Percentiles rank a stretch among this genome's conserved stretches.
Conservation (phyloP, 2,329 filamentous ascomycete species). For the Tolypocladium album region DNA sequence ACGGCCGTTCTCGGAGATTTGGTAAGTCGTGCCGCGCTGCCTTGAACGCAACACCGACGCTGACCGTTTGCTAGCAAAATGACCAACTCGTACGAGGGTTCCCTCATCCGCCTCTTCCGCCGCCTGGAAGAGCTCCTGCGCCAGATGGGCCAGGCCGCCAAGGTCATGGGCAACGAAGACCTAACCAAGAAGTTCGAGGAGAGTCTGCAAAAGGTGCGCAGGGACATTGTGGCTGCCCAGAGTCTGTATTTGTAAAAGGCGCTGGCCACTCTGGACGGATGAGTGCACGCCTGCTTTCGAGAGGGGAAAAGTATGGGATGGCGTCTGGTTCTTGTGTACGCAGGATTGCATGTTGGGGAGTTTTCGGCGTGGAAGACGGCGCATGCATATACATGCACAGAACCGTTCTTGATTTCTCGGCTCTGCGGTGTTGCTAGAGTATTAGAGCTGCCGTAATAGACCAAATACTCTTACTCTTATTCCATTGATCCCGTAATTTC, state of each 20-base stretch:
- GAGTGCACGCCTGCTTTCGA: not conserved
- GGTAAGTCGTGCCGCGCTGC: slow-evolving; percentile 47
- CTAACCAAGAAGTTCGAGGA: slow-evolving; percentile 86
- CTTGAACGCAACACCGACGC: not conserved
- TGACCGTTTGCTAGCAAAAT: slow-evolving; percentile 61
- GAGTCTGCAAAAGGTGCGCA: slow-evolving; percentile 72
- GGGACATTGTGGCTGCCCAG: slow-evolving; percentile 92
- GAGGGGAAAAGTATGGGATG: not conserved
- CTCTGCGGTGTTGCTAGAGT: not conserved
- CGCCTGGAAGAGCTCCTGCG: slow-evolving; percentile 87
- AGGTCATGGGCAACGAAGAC: slow-evolving; percentile 97
- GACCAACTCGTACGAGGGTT: slow-evolving; percentile 97
- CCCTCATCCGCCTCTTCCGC: slow-evolving; percentile 89
- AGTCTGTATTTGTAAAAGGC: slow-evolving; percentile 65
- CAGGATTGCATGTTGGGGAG: not conserved
- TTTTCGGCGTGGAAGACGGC: not conserved
- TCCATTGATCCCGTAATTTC: not conserved
- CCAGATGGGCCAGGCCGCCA: slow-evolving; percentile 90
- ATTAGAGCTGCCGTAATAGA: not conserved
- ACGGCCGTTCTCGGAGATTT: slow-evolving; percentile 83
- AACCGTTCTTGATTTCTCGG: not conserved
- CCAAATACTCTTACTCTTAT: not conserved
- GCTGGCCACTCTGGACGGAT: not conserved
- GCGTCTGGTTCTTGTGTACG: not conserved
- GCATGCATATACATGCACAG: not conserved